Conservation (phyloP, 2,329 filamentous ascomycete genomes). For the Venturia aucupariae region DNA sequence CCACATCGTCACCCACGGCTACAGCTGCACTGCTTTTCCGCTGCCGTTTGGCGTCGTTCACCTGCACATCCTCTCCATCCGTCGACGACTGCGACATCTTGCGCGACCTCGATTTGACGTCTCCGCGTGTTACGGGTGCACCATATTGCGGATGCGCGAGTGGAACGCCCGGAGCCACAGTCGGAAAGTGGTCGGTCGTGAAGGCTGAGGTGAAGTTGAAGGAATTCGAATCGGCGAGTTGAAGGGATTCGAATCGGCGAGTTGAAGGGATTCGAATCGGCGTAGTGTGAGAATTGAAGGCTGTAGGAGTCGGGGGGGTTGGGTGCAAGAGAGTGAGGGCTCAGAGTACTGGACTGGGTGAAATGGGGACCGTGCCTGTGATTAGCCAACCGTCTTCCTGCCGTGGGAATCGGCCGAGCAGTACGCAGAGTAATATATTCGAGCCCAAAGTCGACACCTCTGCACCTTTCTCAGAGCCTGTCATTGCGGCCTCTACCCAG, state of each 20-base stretch:
- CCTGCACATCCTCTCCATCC: conserved; percentile 32
- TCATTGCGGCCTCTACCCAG: neutral
- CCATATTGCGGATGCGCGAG: neutral
- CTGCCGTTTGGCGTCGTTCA: conserved; percentile 20
- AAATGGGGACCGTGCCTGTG: too few relatives aligned
- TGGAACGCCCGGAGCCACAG: neutral
- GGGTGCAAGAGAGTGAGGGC: conserved; percentile 6
- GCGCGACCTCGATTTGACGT: conserved; percentile 29
- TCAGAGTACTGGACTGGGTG: too few relatives aligned
- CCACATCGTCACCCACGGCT: neutral
- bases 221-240: too few relatives aligned
- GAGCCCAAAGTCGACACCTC: neutral
- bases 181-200: neutral
- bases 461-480: neutral
- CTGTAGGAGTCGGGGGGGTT: conserved; percentile 17
- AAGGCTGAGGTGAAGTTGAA: conserved; percentile 18
- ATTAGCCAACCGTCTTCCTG: neutral
- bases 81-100: conserved; percentile 36
- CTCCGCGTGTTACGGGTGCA: conserved; percentile 11
- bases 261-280: conserved; percentile 17
- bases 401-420: neutral
- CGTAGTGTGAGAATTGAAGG: neutral
- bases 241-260: too few relatives aligned
- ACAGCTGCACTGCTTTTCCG: neutral
- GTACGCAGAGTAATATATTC: neutral